These are phyloP conservation scores for Digitaria exilis DNA, from an alignment of 202 grass and related monocot genomes.

Conservation along the genomic window DNA sequence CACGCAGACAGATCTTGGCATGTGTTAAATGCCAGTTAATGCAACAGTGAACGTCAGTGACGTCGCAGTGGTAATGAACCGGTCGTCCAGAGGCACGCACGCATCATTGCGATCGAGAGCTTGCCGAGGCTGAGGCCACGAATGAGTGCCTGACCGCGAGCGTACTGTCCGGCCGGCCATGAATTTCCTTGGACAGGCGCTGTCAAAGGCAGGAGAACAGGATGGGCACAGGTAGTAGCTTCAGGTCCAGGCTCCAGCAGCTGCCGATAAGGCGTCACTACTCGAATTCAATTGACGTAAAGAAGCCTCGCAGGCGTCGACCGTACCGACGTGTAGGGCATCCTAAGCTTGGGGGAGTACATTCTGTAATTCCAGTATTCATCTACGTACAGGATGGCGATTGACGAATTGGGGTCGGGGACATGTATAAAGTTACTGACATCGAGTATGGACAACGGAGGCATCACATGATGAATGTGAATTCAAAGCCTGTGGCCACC, in stretches of 20 bases:
- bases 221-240: neutral
- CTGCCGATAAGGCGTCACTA: neutral
- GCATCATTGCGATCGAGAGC: conserved; percentile 17
- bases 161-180: conserved; percentile 21
- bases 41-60: conserved; percentile 24
- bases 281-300: neutral
- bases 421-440: neutral
- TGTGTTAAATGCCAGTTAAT: conserved; percentile 41
- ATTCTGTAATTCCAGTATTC: neutral
- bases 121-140: neutral
- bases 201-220: neutral
- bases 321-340: neutral
- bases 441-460: no score
- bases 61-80: conserved; percentile 10
- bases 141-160: neutral
- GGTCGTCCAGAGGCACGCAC: conserved; percentile 18
- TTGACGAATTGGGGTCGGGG: neutral
- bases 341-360: conserved; percentile 3
- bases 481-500: conserved; percentile 1
- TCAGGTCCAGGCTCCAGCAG: neutral
- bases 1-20: conserved; percentile 18
- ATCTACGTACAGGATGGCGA: neutral
- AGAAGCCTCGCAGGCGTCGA: neutral
- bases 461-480: conserved; percentile 32
- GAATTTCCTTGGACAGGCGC: conserved; percentile 14